Evolutionary conservation across 805 yeast genomes (phyloP), one percentile per base, ranked within the genome.

Genomic region (Saturnispora diversa): DNA sequence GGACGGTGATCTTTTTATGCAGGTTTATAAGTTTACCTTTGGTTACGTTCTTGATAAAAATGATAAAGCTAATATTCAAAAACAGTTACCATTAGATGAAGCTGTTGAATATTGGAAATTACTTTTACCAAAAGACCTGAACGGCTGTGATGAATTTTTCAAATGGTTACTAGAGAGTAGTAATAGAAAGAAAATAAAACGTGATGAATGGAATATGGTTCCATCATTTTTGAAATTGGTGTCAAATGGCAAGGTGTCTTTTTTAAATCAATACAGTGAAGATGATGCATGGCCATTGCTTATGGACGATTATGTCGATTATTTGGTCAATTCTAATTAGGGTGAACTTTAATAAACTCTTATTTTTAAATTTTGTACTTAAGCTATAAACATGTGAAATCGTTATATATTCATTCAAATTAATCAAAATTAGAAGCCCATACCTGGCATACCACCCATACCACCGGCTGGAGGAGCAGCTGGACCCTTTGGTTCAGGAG

Each of bases 281-380:
- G 72, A 74, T 50, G 87, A 82, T 19, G 84, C 96, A 1, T 90
- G 97, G 97, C 98, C 97, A 5, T 75, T 84, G 40, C 64, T 85
- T 13, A 75, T 90, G 48, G 98, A 90, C 57, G 85, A 78, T 44
- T 90, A 75, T 54, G 82, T 85, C 17, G 94, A 82, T 47, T 63
- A 34, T 34, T 6, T 21, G 13, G 37, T 28, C 16, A 16, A 39
- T 21, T 15, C 29, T 38, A 6, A 35, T 26, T 35, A 38, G 31
- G 6, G 25, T 13, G 16, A 37, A 32, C 23, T 32, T 32, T 19
- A 7, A 15, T 31, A 30, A n/a, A 17, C 10, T 17, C 31, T 24
- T 11, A 7, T 9, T 9, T 11, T 11, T n/a, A 5, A 24, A 24
- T 24, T 19, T 34, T 22, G 22, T 25, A 23, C n/a, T 34, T 17